Base-by-base conservation (phyloP, 2,329 filamentous ascomycete genomes). In the Bipolaris gigantea region DNA sequence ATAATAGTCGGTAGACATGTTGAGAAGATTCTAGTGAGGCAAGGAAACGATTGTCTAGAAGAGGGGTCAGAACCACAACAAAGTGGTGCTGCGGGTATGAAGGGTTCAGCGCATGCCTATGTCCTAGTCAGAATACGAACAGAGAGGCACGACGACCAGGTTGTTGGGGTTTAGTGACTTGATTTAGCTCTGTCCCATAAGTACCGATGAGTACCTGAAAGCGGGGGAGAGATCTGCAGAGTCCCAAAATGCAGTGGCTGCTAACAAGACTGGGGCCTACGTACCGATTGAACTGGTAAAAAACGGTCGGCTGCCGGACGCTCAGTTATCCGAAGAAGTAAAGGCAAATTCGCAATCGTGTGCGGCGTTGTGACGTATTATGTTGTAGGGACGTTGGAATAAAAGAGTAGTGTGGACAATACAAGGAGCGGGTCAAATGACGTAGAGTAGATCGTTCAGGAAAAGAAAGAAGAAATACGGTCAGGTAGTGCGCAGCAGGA, bases 1-100 rank as follows among this genome's bases (percentile, higher is more conserved):
- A 59, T 80, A 80, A 65, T 80, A 80, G 52, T 80, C 78, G 60
- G 64, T 73, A 46, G 70, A 59, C 71, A 74, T 74, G 9, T 38
- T 71, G 47, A 11, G 19, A 23, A 32, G 34, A 15, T 16, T 27
- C 34, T 36, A 30, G 11, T 15, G 21, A 19, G n/a, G 25, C 21
- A 35, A 21, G 15, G 18, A 15, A 5, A 5, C 11, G 39, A 30
- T 50, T 53, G 43, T 25, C 35, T 33, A 52, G 15, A 38, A 34
- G 27, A 19, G 33, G 6, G 30, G 38, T 44, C 43, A 63, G 59
- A 63, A 69, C 67, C 69, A 72, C 67, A 64, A 43, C 50, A 18
- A 66, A 67, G 65, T 70, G 65, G 67, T 63, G 55, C 63, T 60
- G 61, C 46, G 33, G 45, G 40, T 23, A 51, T 47, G 30, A 25